Base-by-base conservation (phyloP, 1,284 basidiomycete species). In the Boletus semigastroideus region DNA sequence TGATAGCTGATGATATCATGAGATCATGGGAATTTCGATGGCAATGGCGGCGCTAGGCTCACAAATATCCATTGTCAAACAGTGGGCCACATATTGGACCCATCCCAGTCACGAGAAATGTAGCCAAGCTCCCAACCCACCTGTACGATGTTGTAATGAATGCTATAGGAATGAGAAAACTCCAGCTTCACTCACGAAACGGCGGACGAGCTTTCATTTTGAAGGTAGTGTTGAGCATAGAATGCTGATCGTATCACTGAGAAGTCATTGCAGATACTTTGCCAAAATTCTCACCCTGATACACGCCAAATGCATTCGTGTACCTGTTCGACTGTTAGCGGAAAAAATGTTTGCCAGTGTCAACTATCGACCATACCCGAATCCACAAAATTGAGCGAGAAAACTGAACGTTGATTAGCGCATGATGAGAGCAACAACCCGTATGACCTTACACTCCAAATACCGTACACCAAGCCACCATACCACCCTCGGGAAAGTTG, bases 51-150 rank as follows among this genome's bases (percentile, higher is more conserved):
- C 0, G 11, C 4, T 16, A 19, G n/a, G 5, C 69, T 55, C 44
- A 71, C 69, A 71, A 68, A 55, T 68, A 64, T 54, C 66, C 69
- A 4, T 54, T 58, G 34, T 68, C 66, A 9, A 66, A 68, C 16
- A 71, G 49, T 6, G 53, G 51, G 5, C 66, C 66, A 22, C 60
- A 63, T 12, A 68, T 25, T 4, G 54, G 48, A 10, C 67, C 62
- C 1, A 70, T n/a, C 4, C 16, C 58, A 3, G 58, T 59, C 11
- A 51, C 34, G 2, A 68, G 49, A 44, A 69, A 57, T 0, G 46
- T 9, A 37, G 40, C 37, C 33, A 66, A 17, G 40, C 68, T 63
- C 37, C 66, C 66, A 6, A 70, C 66, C 66, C 66, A 68, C 48
- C 66, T 68, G 17, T 59, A 36, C 16, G 19, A 41, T 13, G 14